Evolutionary conservation across 139 green algal species (phyloP).

Genomic region (Chlamydomonas asymmetrica): DNA sequence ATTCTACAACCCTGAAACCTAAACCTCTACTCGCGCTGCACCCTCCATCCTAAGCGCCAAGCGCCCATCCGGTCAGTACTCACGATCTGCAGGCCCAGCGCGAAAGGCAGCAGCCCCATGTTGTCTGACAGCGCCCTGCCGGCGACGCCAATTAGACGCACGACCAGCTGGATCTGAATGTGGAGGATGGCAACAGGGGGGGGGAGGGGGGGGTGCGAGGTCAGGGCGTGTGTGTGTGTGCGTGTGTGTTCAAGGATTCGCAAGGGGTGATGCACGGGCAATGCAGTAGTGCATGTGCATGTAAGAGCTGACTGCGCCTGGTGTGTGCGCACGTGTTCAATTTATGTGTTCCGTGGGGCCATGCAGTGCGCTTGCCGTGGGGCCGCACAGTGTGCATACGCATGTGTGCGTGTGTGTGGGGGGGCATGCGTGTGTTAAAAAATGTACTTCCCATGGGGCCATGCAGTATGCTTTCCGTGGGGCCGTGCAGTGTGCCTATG

Average conservation of each 20-base stretch:
- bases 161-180: slow-evolving; percentile 50
- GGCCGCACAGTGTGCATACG: not conserved
- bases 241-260: too few relatives aligned
- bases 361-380: not conserved
- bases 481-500: not conserved
- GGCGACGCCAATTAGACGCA: slow-evolving; percentile 51
- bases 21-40: too few relatives aligned
- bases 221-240: too few relatives aligned
- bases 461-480: not conserved
- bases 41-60: too few relatives aligned
- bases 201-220: not conserved
- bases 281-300: not conserved
- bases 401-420: too few relatives aligned
- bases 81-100: slow-evolving; percentile 40
- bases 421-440: too few relatives aligned
- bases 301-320: too few relatives aligned
- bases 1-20: too few relatives aligned
- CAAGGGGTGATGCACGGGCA: not conserved
- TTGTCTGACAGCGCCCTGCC: slow-evolving; percentile 55
- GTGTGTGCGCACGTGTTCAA: not conserved
- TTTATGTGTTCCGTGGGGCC: not conserved
- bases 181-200: not conserved
- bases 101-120: slow-evolving; percentile 37
- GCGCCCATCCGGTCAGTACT: too few relatives aligned
- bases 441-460: not conserved